phyloP scores from a whole-genome alignment of 176 grass and related monocot species.

The Rhynchospora breviuscula region DNA sequence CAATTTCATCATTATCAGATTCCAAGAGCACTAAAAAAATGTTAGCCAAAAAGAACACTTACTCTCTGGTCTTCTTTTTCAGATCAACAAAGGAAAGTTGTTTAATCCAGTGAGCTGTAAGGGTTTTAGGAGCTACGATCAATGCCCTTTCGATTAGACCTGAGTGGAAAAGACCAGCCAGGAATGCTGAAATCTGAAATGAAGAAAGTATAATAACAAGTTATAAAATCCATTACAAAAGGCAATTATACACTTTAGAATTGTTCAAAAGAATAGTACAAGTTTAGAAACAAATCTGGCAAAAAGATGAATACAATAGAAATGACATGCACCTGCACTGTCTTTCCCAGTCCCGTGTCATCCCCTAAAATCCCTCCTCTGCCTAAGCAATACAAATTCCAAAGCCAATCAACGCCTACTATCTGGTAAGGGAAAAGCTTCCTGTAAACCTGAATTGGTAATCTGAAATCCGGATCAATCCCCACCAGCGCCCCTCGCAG shows the following conservation, averaged over 20 bases:
- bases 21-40: neutral
- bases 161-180: constrained; percentile 64
- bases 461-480: constrained; percentile 37
- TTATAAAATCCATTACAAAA: neutral
- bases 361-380: constrained; percentile 85
- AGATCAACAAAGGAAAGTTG: constrained; percentile 72
- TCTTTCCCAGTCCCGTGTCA: constrained; percentile 97
- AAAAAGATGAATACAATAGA: neutral
- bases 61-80: constrained; percentile 63
- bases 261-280: neutral
- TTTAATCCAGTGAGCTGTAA: constrained; percentile 62
- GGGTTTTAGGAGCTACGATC: constrained; percentile 79
- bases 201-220: neutral
- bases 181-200: constrained; percentile 68
- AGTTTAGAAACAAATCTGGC: neutral
- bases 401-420: constrained; percentile 74
- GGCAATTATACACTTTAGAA: neutral
- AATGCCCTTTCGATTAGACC: constrained; percentile 59
- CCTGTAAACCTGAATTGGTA: constrained; percentile 36
- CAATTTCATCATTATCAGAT: neutral
- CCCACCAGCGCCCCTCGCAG: constrained; percentile 24
- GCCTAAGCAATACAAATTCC: constrained; percentile 56
- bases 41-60: constrained; percentile 11
- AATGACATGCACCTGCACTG: constrained; percentile 53
- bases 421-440: constrained; percentile 66